phyloP scores from a whole-genome alignment of 139 green algal species.

The Desmodesmus armatus region DNA sequence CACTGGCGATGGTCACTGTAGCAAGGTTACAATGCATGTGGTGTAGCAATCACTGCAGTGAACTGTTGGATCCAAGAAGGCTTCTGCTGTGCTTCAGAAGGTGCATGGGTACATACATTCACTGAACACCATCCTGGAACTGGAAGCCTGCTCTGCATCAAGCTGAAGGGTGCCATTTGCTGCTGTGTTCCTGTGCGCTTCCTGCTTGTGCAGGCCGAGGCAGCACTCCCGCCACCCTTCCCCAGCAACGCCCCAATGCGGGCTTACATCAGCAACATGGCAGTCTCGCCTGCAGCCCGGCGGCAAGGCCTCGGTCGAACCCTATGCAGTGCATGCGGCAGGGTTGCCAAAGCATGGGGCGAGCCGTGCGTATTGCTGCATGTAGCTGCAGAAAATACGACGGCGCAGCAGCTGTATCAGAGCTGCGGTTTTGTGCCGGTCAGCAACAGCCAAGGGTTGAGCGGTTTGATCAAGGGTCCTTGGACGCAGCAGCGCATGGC shows the following conservation, averaged over 20 bases:
- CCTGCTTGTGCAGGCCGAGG: constrained; percentile 51
- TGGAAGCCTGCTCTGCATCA: no score
- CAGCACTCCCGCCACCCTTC: constrained; percentile 77
- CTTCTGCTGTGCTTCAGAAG: not conserved
- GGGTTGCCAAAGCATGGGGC: constrained; percentile 60
- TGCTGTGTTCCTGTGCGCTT: constrained; percentile 40
- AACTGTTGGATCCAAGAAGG: not conserved
- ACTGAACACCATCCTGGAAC: not conserved
- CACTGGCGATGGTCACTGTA: no score
- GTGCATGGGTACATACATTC: no score
- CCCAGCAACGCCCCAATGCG: constrained; percentile 66
- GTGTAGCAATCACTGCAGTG: no score
- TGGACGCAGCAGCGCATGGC: constrained; percentile 36
- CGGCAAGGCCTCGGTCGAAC: constrained; percentile 60
- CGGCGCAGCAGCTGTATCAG: constrained; percentile 62
- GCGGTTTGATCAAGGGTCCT: not conserved
- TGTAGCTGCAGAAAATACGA: constrained; percentile 58
- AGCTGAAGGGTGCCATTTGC: not conserved
- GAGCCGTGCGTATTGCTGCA: constrained; percentile 68
- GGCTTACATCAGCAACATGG: constrained; percentile 78
- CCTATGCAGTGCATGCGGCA: constrained; percentile 64
- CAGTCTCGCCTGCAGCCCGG: constrained; percentile 55
- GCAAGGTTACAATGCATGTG: no score
- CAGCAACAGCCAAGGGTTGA: not conserved
- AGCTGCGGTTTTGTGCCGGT: constrained; percentile 50